Base-by-base conservation (phyloP, 306 rosid genomes). In the Clitoria ternatea region DNA sequence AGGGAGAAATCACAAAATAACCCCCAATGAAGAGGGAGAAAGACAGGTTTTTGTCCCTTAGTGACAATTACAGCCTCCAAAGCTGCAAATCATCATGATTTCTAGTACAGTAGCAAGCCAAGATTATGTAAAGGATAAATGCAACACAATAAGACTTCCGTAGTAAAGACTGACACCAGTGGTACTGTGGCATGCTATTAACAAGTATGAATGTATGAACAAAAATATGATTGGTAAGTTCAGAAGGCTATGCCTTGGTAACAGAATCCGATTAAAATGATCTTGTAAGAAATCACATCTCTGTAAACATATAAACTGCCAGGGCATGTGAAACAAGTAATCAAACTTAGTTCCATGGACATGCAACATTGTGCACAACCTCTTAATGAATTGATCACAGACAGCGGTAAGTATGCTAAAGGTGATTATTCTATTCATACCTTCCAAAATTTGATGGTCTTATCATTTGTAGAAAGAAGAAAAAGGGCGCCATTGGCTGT, bases 381-480 rank as follows among this genome's bases (percentile, higher is more conserved):
- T 10, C 61, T 27, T 6, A 20, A 50, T 10, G 36, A 74, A 47
- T 42, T 24, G 35, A 40, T 39, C 4, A 68, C 15, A 54, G 27
- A 61, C 66, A 29, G 33, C 37, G 72, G 35, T 23, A 24, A 64
- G 47, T 52, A 53, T 59, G 37, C 50, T 52, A 47, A 20, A 57
- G 39, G 44, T 35, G 37, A 32, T 65, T 7, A 67, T 40, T 47
- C 17, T 35, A 35, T 75, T 73, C 81, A 45, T 86, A 91, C 99
- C 99, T 95, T 95, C 99, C 99, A 95, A 78, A 86, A 89, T 80
- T 95, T 95, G 42, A 95, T 95, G 26, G 99, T 95, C 82, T 95
- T 95, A 44, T 95, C 99, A 69, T 95, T 95, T 43, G 99, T 86
- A 39, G 99, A 95, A 54, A 91, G 86, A 77, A 95, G 96, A 82